Conservation (phyloP, 2,329 filamentous ascomycete genomes). For the Monilinia laxa region DNA sequence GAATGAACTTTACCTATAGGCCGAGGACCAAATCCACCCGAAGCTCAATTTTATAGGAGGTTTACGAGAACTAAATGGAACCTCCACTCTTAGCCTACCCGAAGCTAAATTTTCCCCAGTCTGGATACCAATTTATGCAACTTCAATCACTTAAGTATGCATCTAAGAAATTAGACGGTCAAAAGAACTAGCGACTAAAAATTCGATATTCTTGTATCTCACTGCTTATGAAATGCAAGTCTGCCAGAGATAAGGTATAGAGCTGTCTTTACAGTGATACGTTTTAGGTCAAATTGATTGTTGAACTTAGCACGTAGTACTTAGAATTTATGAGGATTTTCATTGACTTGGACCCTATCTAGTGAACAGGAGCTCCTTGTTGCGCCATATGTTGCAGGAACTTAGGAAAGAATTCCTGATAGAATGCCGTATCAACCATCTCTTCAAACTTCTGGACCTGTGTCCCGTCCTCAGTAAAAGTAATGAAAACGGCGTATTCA, state of each 20-base stretch:
- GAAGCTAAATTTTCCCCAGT: neutral
- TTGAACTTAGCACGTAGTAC: neutral
- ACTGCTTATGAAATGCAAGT: neutral
- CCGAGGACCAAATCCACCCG: neutral
- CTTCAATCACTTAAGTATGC: neutral
- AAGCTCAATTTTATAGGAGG: neutral
- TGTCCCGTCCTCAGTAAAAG: neutral
- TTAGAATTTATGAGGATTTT: neutral
- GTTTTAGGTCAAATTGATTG: neutral
- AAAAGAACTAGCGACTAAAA: neutral
- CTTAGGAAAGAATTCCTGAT: neutral
- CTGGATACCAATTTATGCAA: neutral
- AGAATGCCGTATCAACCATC: neutral
- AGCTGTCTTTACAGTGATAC: neutral
- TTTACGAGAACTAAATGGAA: neutral
- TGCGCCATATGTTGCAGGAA: neutral
- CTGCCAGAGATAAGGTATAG: neutral
- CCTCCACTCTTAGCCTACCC: neutral
- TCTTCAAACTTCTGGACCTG: neutral
- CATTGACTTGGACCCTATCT: neutral
- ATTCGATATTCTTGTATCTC: neutral
- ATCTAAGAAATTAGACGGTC: neutral
- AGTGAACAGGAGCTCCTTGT: neutral
- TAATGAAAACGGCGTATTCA: neutral
- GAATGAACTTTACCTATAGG: neutral